These are phyloP conservation scores for Nicotiana obtusifolia DNA, from an alignment of 257 asterid species.

Conservation along the genomic window DNA sequence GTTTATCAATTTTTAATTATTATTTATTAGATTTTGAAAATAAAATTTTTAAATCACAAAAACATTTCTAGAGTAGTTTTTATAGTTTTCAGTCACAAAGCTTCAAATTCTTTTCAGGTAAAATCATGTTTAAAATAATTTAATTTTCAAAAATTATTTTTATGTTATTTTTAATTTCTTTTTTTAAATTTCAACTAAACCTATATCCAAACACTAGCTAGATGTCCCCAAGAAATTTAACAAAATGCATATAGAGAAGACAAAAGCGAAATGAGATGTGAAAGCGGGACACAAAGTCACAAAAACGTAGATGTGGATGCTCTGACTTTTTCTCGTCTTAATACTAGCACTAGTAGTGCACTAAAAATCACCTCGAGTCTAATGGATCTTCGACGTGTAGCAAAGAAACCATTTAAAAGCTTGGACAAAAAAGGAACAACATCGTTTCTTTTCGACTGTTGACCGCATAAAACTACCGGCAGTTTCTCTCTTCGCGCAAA, in stretches of 20 bases:
- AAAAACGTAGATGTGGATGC: not conserved
- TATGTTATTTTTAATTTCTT: no score
- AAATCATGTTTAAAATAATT: no score
- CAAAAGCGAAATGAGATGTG: not conserved
- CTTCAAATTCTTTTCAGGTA: no score
- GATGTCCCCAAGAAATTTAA: not conserved
- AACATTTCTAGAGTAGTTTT: no score
- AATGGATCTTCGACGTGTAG: not conserved
- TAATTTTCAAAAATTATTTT: no score
- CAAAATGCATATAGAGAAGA: not conserved
- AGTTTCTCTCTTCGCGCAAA: not conserved
- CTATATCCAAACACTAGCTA: no score
- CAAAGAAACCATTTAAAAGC: not conserved
- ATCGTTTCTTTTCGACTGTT: slow-evolving; percentile 3
- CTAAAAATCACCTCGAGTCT: not conserved
- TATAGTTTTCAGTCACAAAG: no score
- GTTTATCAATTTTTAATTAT: no score
- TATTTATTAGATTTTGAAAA: no score
- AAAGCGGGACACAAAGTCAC: not conserved
- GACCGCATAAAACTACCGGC: slow-evolving; percentile 49
- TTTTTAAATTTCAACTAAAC: no score
- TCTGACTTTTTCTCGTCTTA: not conserved
- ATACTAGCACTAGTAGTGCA: not conserved
- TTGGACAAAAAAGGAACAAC: not conserved
- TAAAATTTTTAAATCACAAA: no score